A percentile compares a stretch with the other conserved stretches of the same genome.
Conservation (phyloP, 441 rosid species). For the Jatropha podagrica region DNA sequence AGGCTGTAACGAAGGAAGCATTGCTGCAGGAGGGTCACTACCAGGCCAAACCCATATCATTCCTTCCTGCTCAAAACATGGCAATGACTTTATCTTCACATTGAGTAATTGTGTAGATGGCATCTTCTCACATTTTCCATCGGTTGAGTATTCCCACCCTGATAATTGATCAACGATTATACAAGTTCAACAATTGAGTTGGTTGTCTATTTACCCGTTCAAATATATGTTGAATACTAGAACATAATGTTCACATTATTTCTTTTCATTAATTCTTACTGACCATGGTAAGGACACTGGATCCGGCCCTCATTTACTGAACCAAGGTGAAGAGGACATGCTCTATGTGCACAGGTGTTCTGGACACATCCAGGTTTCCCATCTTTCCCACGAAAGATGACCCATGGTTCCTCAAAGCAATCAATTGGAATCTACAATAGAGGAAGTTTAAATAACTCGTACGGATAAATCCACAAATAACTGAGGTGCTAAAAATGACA, state of each 20-base stretch:
- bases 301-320: slow-evolving; percentile 89
- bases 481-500: background rate
- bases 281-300: slow-evolving; percentile 94
- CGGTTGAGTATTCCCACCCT: slow-evolving; percentile 97
- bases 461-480: slow-evolving; percentile 6
- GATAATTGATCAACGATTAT: slow-evolving; percentile 18
- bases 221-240: background rate
- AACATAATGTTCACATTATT: background rate
- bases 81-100: slow-evolving; percentile 74
- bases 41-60: slow-evolving; percentile 99
- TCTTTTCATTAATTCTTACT: slow-evolving; percentile 30
- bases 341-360: slow-evolving; percentile 96
- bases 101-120: slow-evolving; percentile 71
- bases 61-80: slow-evolving; percentile 91
- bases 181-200: slow-evolving; percentile 14
- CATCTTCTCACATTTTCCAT: slow-evolving; percentile 93
- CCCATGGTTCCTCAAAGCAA: slow-evolving; percentile 97
- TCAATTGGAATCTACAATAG: slow-evolving; percentile 76
- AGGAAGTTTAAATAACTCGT: background rate
- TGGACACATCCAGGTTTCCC: slow-evolving; percentile 91
- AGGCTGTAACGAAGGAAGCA: slow-evolving; percentile 74
- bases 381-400: slow-evolving; percentile 82
- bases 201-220: background rate
- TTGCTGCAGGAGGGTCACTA: slow-evolving; percentile 68
- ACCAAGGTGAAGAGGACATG: slow-evolving; percentile 97